phyloP scores from a whole-genome alignment of 805 yeast species.

The Ogataea pini region DNA sequence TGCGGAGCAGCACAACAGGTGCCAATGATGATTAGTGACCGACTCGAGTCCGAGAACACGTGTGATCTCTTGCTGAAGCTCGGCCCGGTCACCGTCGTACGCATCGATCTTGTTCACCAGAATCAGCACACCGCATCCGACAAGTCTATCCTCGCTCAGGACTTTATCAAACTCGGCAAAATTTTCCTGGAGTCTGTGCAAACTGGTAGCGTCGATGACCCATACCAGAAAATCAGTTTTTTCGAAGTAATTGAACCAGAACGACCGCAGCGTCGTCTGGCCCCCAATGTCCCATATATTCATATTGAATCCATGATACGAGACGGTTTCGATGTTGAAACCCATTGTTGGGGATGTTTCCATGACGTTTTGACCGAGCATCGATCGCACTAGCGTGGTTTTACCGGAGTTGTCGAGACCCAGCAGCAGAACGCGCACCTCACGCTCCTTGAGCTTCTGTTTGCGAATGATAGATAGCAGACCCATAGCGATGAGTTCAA shows the following conservation, averaged over 20 bases:
- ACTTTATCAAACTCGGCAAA: constrained; percentile 62
- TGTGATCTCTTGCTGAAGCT: constrained; percentile 20
- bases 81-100: constrained; percentile 31
- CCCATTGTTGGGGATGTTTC: constrained; percentile 89
- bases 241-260: constrained; percentile 94
- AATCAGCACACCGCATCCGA: constrained; percentile 67
- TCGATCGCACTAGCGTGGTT: constrained; percentile 70
- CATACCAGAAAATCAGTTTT: constrained; percentile 75
- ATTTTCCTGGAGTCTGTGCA: constrained; percentile 65
- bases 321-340: constrained; percentile 70
- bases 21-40: constrained; percentile 42
- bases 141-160: constrained; percentile 64
- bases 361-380: constrained; percentile 51
- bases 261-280: constrained; percentile 75
- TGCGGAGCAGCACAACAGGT: constrained; percentile 50
- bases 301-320: constrained; percentile 43
- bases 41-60: constrained; percentile 33
- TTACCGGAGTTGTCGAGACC: constrained; percentile 94
- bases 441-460: constrained; percentile 78
- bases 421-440: constrained; percentile 69
- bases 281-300: constrained; percentile 90
- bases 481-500: constrained; percentile 57
- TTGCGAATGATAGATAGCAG: constrained; percentile 75
- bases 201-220: constrained; percentile 75
- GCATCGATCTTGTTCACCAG: constrained; percentile 77